These are phyloP conservation scores for Laetiporus sulphureus DNA, from an alignment of 1,284 basidiomycete species.

Conservation along the genomic window DNA sequence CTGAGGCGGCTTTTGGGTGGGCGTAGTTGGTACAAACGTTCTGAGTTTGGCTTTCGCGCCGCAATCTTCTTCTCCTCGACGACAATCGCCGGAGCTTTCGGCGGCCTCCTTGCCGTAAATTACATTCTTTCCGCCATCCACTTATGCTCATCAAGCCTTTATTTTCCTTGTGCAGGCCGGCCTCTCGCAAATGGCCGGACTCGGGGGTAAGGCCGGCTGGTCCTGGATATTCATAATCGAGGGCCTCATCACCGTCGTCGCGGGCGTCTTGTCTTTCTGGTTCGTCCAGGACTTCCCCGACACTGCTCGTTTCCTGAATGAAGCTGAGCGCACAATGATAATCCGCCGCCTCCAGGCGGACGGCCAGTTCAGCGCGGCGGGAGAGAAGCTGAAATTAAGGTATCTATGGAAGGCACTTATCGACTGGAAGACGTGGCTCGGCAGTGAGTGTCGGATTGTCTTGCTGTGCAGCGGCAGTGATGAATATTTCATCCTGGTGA, in stretches of 20 bases:
- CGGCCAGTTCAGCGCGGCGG: conserved; percentile 66
- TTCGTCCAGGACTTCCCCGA: conserved; percentile 80
- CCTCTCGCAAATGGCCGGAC: conserved; percentile 62
- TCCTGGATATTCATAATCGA: conserved; percentile 76
- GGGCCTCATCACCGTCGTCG: conserved; percentile 59
- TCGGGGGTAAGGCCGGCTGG: conserved; percentile 55
- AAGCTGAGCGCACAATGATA: conserved; percentile 62
- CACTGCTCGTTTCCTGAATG: conserved; percentile 68
- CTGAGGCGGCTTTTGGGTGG: conserved; percentile 1
- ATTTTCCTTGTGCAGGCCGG: conserved; percentile 57
- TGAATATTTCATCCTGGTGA: not conserved
- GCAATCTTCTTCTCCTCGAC: conserved; percentile 73
- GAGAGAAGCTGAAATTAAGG: conserved; percentile 55
- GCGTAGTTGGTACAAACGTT: conserved; percentile 40
- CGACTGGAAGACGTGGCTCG: conserved; percentile 74
- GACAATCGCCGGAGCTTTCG: conserved; percentile 66
- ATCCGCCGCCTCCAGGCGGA: conserved; percentile 66
- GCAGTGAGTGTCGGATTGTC: conserved; percentile 39
- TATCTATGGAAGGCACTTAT: conserved; percentile 53
- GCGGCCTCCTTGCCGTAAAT: conserved; percentile 55
- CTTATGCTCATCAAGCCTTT: not conserved
- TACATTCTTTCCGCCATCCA: too few species aligned
- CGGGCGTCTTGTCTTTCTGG: conserved; percentile 61
- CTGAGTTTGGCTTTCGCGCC: conserved; percentile 59
- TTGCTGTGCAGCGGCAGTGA: not conserved